phyloP scores from a whole-genome alignment of 352 stramenopile species.

The Phytophthora lateralis region DNA sequence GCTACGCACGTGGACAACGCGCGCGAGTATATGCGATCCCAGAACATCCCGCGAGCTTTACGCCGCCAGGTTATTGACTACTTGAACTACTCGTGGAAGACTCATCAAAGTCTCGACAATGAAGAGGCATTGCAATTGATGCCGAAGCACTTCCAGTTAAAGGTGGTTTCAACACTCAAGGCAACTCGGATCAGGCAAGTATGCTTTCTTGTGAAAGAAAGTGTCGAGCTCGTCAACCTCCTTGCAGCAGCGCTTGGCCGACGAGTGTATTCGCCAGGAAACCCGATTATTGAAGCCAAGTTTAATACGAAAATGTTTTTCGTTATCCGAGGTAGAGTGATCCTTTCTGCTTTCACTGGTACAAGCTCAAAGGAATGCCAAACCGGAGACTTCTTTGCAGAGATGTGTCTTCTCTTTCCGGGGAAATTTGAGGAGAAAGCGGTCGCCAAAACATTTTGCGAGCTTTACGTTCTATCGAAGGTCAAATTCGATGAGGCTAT shows the following conservation, averaged over 20 bases:
- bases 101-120: slow-evolving; percentile 63
- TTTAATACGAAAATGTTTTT: slow-evolving; percentile 83
- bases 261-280: slow-evolving; percentile 59
- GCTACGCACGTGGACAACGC: slow-evolving; percentile 70
- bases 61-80: slow-evolving; percentile 62
- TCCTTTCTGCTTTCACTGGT: slow-evolving; percentile 55
- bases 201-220: slow-evolving; percentile 74
- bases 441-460: slow-evolving; percentile 80
- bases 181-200: slow-evolving; percentile 68
- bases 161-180: slow-evolving; percentile 66
- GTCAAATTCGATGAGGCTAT: slow-evolving; percentile 63
- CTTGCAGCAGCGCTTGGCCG: slow-evolving; percentile 52
- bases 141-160: slow-evolving; percentile 70
- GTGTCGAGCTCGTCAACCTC: slow-evolving; percentile 71
- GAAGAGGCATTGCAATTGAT: slow-evolving; percentile 63
- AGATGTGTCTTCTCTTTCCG: slow-evolving; percentile 57
- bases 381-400: slow-evolving; percentile 71
- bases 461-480: slow-evolving; percentile 78
- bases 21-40: slow-evolving; percentile 71
- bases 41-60: slow-evolving; percentile 59
- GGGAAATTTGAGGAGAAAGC: slow-evolving; percentile 77
- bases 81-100: slow-evolving; percentile 71
- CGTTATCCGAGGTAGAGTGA: slow-evolving; percentile 60
- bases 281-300: slow-evolving; percentile 74
- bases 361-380: slow-evolving; percentile 59